These are phyloP conservation scores for Phytophthora sp. DNA, from an alignment of 352 stramenopile species.

Conservation along the genomic window DNA sequence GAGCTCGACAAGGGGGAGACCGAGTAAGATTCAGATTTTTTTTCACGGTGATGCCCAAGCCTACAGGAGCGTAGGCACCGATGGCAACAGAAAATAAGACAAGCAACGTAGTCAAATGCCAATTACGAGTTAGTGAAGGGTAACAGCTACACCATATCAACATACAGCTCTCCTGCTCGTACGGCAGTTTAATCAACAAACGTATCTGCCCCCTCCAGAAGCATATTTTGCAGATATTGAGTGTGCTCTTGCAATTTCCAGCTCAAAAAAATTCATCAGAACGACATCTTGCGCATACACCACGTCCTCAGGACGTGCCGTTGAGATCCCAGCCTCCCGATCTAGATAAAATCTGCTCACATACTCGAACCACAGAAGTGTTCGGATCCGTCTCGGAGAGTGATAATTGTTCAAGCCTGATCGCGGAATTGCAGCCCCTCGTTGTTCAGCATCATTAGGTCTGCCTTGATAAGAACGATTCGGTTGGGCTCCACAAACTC, in stretches of 20 bases:
- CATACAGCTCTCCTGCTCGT: not conserved
- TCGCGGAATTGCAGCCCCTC: slow-evolving; percentile 31
- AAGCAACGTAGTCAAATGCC: too few species aligned
- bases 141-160: not conserved
- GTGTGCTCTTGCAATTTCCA: slow-evolving; percentile 27
- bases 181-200: not conserved
- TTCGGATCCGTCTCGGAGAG: slow-evolving; percentile 15
- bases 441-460: slow-evolving; percentile 25
- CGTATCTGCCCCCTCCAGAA: slow-evolving; percentile 17
- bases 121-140: not conserved
- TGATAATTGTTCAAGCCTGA: slow-evolving; percentile 30
- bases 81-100: too few species aligned
- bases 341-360: slow-evolving; percentile 33
- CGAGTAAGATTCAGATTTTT: too few species aligned
- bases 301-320: slow-evolving; percentile 19
- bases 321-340: not conserved
- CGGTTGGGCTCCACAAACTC: slow-evolving; percentile 33
- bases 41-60: too few species aligned
- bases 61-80: too few species aligned
- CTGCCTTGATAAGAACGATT: slow-evolving; percentile 28
- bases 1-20: too few species aligned
- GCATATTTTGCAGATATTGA: slow-evolving; percentile 10
- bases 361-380: slow-evolving; percentile 22
- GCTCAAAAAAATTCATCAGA: slow-evolving; percentile 25
- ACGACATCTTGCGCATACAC: slow-evolving; percentile 22